phyloP scores from a whole-genome alignment of 495 filamentous ascomycete genomes.

The Glonium stellatum region DNA sequence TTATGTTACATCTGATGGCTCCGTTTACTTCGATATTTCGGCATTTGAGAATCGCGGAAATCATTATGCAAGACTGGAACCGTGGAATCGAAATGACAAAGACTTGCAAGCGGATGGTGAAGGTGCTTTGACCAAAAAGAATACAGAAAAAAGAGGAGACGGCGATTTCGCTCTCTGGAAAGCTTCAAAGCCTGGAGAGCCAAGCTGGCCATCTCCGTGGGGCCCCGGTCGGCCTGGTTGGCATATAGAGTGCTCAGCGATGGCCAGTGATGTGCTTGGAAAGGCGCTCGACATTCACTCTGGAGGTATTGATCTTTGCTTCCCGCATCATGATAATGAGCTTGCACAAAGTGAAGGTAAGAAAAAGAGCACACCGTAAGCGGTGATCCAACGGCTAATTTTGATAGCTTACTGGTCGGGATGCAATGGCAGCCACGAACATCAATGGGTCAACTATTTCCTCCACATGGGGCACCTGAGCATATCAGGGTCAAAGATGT shows the following conservation, averaged over 20 bases:
- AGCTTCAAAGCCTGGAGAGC: slow-evolving; percentile 83
- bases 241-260: slow-evolving; percentile 90
- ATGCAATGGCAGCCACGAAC: slow-evolving; percentile 3
- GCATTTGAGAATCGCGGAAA: slow-evolving; percentile 81
- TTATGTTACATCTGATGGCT: slow-evolving; percentile 72
- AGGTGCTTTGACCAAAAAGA: slow-evolving; percentile 64
- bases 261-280: slow-evolving; percentile 83
- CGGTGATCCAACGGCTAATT: no score
- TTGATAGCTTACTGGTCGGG: slow-evolving; percentile 58
- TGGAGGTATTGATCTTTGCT: slow-evolving; percentile 85
- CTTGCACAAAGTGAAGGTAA: slow-evolving; percentile 61
- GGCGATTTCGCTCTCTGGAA: slow-evolving; percentile 96
- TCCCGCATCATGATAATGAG: slow-evolving; percentile 77
- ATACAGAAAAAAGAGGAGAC: slow-evolving; percentile 58
- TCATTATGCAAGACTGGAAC: slow-evolving; percentile 76
- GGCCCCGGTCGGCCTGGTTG: slow-evolving; percentile 83
- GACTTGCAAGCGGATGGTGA: slow-evolving; percentile 83
- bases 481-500: slow-evolving; percentile 91
- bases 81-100: slow-evolving; percentile 78
- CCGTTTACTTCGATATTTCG: slow-evolving; percentile 89
- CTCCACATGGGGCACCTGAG: slow-evolving; percentile 91
- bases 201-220: slow-evolving; percentile 82
- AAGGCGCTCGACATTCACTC: slow-evolving; percentile 84
- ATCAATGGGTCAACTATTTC: slow-evolving; percentile 92
- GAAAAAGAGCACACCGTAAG: no score